Percentiles rank a stretch among this genome's conserved stretches.
phyloP scores from a whole-genome alignment of 768 basidiomycete species.

The Boletus pseudo-olivaceus region DNA sequence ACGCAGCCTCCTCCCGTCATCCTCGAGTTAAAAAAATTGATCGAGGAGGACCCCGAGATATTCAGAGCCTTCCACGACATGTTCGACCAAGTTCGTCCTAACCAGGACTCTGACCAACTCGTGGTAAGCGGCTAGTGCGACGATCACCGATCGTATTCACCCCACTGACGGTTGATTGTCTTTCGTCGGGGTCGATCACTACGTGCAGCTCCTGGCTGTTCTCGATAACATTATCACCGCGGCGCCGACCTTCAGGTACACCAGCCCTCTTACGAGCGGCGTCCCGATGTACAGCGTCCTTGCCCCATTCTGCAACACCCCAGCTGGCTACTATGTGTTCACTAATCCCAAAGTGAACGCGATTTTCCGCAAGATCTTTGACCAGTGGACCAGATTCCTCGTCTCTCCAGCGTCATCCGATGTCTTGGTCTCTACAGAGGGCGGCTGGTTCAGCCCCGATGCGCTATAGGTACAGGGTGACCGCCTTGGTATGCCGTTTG shows the following conservation, averaged over 20 bases:
- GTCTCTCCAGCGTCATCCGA: constrained; percentile 38
- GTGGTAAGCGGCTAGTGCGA: constrained; percentile 1
- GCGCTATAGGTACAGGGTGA: constrained; percentile 21
- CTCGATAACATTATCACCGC: constrained; percentile 14
- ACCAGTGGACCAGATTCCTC: constrained; percentile 49
- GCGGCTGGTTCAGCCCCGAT: constrained; percentile 48
- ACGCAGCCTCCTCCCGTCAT: constrained; percentile 10
- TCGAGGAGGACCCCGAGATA: constrained; percentile 19
- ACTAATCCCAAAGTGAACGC: constrained; percentile 41
- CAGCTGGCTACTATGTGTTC: constrained; percentile 21
- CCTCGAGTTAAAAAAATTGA: constrained; percentile 22
- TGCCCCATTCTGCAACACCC: constrained; percentile 23
- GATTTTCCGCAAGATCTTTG: constrained; percentile 9
- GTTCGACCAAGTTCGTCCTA: constrained; percentile 15
- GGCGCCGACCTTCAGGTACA: constrained; percentile 16
- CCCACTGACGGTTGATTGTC: neutral
- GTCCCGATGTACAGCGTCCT: constrained; percentile 22
- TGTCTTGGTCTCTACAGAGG: constrained; percentile 37
- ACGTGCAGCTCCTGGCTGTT: constrained; percentile 2
- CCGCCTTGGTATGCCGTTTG: constrained; percentile 29
- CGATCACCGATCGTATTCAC: neutral
- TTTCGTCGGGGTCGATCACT: neutral
- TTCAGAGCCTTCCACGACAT: constrained; percentile 25
- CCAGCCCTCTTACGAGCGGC: constrained; percentile 8
- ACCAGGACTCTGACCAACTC: neutral